Evolutionary conservation across 2,329 filamentous ascomycete species (phyloP).

Genomic region (Calonectria fujianensis): DNA sequence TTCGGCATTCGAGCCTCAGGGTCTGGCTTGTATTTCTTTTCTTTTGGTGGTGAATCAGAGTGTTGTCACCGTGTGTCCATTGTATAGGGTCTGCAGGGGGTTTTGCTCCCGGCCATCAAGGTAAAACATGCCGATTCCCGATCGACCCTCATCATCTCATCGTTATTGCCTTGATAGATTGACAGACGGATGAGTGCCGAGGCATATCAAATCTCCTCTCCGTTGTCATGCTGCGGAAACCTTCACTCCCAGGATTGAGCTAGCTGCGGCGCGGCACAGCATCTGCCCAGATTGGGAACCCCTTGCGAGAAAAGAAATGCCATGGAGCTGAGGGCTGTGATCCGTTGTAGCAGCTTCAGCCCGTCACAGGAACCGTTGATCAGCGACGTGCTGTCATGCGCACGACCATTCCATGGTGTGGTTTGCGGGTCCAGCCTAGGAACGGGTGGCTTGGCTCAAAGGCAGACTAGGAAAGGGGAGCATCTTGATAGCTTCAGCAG

Average conservation of each 20-base stretch:
- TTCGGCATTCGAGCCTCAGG: not conserved
- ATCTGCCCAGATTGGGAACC: slow-evolving; percentile 13
- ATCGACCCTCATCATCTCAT: not conserved
- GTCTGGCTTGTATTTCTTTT: not conserved
- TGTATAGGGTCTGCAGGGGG: not conserved
- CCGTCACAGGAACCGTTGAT: slow-evolving; percentile 1
- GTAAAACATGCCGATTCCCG: not conserved
- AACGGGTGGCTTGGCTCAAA: slow-evolving; percentile 7
- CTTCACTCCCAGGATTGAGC: not conserved
- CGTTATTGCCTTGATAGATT: not conserved
- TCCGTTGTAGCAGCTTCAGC: slow-evolving; percentile 12
- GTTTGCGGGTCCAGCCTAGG: slow-evolving; percentile 6
- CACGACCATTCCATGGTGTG: slow-evolving; percentile 14
- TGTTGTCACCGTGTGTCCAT: not conserved
- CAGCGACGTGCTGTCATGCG: slow-evolving; percentile 6
- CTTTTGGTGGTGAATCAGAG: not conserved
- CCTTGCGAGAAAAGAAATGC: slow-evolving; percentile 17
- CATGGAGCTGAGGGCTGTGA: not conserved
- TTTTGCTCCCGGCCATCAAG: not conserved
- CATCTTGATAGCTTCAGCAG: not conserved
- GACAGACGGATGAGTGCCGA: not conserved
- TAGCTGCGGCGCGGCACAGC: not conserved
- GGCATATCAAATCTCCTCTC: not conserved
- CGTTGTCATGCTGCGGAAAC: no score
- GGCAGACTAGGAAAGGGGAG: not conserved